phyloP scores from a whole-genome alignment of 1,139 yeast genomes.

The Candida gigantensis region DNA sequence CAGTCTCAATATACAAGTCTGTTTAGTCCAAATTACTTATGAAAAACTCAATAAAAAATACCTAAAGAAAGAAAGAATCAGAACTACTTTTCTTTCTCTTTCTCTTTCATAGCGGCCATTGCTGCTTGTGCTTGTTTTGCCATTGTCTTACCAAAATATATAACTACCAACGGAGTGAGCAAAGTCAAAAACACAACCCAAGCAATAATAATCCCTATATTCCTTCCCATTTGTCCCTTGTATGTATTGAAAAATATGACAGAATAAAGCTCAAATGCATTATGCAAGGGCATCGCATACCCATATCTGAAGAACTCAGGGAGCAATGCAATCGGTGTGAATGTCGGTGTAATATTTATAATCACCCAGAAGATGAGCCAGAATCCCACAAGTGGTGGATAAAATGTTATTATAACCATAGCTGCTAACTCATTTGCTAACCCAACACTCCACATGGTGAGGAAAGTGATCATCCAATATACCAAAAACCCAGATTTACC shows the following conservation, averaged over 20 bases:
- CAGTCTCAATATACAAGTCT: too few species aligned
- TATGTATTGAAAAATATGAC: constrained; percentile 37
- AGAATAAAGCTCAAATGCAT: constrained; percentile 37
- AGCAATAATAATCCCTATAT: constrained; percentile 32
- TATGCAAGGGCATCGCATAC: constrained; percentile 39
- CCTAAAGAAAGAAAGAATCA: background rate
- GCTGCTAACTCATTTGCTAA: constrained; percentile 39
- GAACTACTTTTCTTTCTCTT: constrained; percentile 5
- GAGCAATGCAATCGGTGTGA: constrained; percentile 35
- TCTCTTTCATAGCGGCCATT: constrained; percentile 10
- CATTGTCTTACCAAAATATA: constrained; percentile 30
- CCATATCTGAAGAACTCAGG: constrained; percentile 37
- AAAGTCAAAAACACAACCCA: constrained; percentile 32
- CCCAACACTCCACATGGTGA: constrained; percentile 47
- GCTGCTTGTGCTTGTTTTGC: constrained; percentile 24
- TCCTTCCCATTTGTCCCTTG: constrained; percentile 37
- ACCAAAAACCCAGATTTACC: constrained; percentile 44
- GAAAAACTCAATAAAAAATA: too few species aligned
- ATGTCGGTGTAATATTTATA: constrained; percentile 38
- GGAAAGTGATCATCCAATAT: constrained; percentile 42
- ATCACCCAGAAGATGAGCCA: constrained; percentile 46
- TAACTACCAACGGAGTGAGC: constrained; percentile 44
- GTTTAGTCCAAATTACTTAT: too few species aligned
- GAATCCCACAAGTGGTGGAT: constrained; percentile 44
- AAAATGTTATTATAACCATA: constrained; percentile 27